Base-by-base conservation (phyloP, 495 filamentous ascomycete species). In the Recurvomyces mirabilis region DNA sequence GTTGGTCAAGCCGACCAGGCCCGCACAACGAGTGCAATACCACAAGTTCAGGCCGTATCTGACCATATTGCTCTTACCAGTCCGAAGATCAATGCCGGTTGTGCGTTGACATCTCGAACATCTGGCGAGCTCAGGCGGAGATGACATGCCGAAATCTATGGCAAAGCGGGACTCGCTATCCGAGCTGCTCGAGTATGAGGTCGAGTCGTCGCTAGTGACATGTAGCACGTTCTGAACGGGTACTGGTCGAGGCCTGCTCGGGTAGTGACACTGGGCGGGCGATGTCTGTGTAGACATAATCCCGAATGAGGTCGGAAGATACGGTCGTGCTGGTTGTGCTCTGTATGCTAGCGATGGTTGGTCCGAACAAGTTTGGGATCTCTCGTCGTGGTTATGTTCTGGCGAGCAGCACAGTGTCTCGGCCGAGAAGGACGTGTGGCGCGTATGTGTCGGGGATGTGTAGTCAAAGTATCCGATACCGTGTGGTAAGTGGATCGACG, bases 31-130 rank as follows among this genome's bases (percentile, higher is more conserved):
- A 12, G 13, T 52, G 53, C 53, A 56, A 34, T 56, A 56, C 48
- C 49, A 56, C 17, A 48, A 41, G 24, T 56, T 56, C 17, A 53
- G 25, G 9, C 53, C 53, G 33, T 56, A 56, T 20, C 46, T 44
- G 13, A 56, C 33, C 53, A 56, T 56, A 19, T 49, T 52, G 39
- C 33, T 52, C 26, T 46, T 49, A 19, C 49, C 43, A 4, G 49
- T 48, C 43, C 38, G 41, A 21, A 38, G 14, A 24, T 56, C 53
- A 13, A 49, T 4, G 29, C 49, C 49, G 3, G 38, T 21, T 12
- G 49, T 52, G n/a, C 53, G 23, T 18, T 52, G 48, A 25, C 53
- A 56, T 18, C 53, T 44, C 20, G 53, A 56, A 28, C 53, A 56
- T 19, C 53, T 35, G 19, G 49, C 53, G 7, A 42, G n/a, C 15